Percentiles rank a stretch among this genome's conserved stretches.
Evolutionary conservation across 148 eudicot species (phyloP).

Genomic region (Vaccinium myrtillus): DNA sequence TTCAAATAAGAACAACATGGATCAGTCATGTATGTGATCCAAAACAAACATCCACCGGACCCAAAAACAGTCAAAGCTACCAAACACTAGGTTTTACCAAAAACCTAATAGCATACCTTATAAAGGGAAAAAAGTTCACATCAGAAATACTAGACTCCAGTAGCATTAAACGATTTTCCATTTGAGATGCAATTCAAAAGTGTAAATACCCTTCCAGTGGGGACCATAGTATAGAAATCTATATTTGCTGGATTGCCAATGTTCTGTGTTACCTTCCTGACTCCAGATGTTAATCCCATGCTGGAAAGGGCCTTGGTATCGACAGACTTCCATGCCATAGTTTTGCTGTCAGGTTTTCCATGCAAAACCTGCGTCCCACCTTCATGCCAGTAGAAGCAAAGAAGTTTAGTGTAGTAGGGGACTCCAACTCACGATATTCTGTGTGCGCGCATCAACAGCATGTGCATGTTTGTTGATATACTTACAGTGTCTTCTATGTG

Average conservation of each 20-base stretch:
- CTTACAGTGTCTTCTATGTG: background rate
- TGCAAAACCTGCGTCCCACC: slow-evolving; percentile 38
- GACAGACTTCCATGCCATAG: slow-evolving; percentile 63
- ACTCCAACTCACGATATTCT: background rate
- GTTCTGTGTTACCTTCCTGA: slow-evolving; percentile 66
- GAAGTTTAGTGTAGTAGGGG: background rate
- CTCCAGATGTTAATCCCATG: slow-evolving; percentile 95
- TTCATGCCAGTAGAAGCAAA: slow-evolving; percentile 28
- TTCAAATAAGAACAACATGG: background rate
- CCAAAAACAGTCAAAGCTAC: background rate
- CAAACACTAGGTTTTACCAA: background rate
- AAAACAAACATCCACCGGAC: background rate
- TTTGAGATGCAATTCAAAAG: background rate
- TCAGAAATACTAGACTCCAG: background rate
- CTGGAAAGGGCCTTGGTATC: slow-evolving; percentile 58
- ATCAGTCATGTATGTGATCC: background rate
- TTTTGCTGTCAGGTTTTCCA: slow-evolving; percentile 33
- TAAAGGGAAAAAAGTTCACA: background rate
- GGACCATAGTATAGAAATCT: background rate
- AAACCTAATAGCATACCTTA: background rate
- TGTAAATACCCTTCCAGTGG: background rate
- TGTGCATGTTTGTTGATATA: background rate
- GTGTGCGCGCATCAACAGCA: background rate
- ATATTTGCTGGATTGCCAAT: background rate
- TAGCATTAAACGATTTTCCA: background rate